Evolutionary conservation across 768 basidiomycete genomes (phyloP).

Genomic region (Gyrodon lividus): DNA sequence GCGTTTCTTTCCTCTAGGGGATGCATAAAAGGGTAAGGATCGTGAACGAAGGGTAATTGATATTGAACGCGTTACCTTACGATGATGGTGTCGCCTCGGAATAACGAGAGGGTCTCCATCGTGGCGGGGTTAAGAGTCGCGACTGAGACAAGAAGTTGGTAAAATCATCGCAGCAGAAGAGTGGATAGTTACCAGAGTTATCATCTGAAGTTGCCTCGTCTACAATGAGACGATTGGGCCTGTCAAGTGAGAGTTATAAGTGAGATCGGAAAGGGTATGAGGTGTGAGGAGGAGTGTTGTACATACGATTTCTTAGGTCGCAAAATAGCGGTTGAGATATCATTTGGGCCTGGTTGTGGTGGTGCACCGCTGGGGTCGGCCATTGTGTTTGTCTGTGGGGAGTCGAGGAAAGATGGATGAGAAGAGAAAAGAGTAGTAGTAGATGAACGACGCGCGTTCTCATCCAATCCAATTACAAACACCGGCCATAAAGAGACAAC

Average conservation of each 20-base stretch:
- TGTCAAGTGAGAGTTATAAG: slow-evolving; percentile 35
- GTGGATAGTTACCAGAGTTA: slow-evolving; percentile 72
- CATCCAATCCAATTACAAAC: neutral
- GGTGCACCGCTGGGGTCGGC: slow-evolving; percentile 84
- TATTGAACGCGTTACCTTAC: slow-evolving; percentile 59
- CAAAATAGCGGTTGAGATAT: slow-evolving; percentile 92
- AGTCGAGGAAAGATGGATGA: slow-evolving; percentile 9
- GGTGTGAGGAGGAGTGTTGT: slow-evolving; percentile 5
- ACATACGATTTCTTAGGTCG: slow-evolving; percentile 97
- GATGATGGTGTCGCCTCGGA: slow-evolving; percentile 96
- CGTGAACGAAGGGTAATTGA: neutral
- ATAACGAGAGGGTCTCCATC: slow-evolving; percentile 91
- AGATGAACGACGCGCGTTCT: slow-evolving; percentile 34
- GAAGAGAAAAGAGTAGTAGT: slow-evolving; percentile 9
- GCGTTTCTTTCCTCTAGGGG: slow-evolving; percentile 88
- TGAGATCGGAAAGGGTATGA: slow-evolving; percentile 13
- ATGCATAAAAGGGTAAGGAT: slow-evolving; percentile 4
- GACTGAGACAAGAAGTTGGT: slow-evolving; percentile 44
- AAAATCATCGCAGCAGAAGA: slow-evolving; percentile 12
- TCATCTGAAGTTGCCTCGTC: slow-evolving; percentile 94
- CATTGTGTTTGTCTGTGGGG: slow-evolving; percentile 33
- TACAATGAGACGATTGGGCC: slow-evolving; percentile 96
- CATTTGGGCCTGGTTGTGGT: slow-evolving; percentile 83
- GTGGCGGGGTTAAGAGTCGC: slow-evolving; percentile 95
- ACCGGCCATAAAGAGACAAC: slow-evolving; percentile 9